Conservation (phyloP, 2,329 filamentous ascomycete genomes). For the Cytospora piceae region DNA sequence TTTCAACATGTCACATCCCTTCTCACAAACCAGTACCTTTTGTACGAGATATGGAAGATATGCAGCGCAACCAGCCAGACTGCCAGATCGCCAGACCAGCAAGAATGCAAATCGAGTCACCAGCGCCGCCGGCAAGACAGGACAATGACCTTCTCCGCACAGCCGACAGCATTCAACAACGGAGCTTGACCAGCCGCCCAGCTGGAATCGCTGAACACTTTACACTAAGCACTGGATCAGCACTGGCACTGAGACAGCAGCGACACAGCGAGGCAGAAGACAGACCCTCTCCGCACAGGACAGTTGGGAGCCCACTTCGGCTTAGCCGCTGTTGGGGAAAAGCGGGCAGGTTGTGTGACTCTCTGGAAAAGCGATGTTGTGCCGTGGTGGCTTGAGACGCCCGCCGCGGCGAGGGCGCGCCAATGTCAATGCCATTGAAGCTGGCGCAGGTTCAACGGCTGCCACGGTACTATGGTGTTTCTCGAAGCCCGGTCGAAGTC, state of each 20-base stretch:
- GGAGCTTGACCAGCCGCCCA: conserved; percentile 28
- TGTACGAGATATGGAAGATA: conserved; percentile 11
- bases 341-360: conserved; percentile 15
- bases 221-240: no score
- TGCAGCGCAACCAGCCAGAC: no score
- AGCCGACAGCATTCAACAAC: conserved; percentile 15
- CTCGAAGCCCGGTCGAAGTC: conserved; percentile 21
- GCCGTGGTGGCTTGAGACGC: conserved; percentile 18
- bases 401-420: conserved; percentile 8
- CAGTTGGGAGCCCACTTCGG: conserved; percentile 15
- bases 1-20: conserved; percentile 39
- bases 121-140: conserved; percentile 10
- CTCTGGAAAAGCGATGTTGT: conserved; percentile 11
- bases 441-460: conserved; percentile 25
- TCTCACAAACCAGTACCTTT: conserved; percentile 36
- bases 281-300: no score
- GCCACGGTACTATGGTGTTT: conserved; percentile 1
- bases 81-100: neutral
- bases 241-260: no score
- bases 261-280: no score
- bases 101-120: conserved; percentile 1
- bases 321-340: conserved; percentile 14
- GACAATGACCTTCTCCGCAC: conserved; percentile 8
- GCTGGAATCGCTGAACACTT: conserved; percentile 12
- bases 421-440: conserved; percentile 17